phyloP scores from a whole-genome alignment of 192 early-diverging fungal genomes.

The Rhizoclosmatium globosum region DNA sequence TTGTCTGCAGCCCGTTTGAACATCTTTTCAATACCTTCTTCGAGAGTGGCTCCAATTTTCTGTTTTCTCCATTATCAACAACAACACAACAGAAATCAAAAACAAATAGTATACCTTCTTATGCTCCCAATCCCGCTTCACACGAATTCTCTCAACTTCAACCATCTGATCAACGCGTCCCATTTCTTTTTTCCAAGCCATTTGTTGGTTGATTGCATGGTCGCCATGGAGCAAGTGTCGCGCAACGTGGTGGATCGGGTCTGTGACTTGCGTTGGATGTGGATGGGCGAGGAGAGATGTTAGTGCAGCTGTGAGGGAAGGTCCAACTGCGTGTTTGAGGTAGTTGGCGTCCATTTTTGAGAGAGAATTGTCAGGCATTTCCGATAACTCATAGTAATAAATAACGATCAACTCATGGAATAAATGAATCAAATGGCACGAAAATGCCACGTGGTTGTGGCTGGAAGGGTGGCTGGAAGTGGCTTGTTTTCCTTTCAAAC shows the following conservation, averaged over 20 bases:
- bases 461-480: too few relatives aligned
- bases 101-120: conserved; percentile 8
- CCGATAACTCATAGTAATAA: neutral
- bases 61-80: neutral
- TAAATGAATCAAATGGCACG: too few relatives aligned
- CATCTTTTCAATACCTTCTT: conserved; percentile 12
- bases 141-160: neutral
- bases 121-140: neutral
- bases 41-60: conserved; percentile 14
- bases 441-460: too few relatives aligned
- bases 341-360: conserved; percentile 40
- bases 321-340: conserved; percentile 37
- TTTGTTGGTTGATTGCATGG: neutral
- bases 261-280: conserved; percentile 19
- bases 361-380: conserved; percentile 12
- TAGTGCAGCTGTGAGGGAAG: conserved; percentile 25
- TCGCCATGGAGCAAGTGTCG: conserved; percentile 23
- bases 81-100: neutral
- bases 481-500: too few relatives aligned
- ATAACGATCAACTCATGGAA: too few relatives aligned
- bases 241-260: conserved; percentile 23
- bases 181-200: neutral
- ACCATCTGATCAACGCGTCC: neutral
- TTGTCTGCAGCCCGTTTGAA: neutral
- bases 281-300: conserved; percentile 32